These are phyloP conservation scores for Chalciporus piperatus DNA, from an alignment of 768 basidiomycete genomes.

Conservation along the genomic window DNA sequence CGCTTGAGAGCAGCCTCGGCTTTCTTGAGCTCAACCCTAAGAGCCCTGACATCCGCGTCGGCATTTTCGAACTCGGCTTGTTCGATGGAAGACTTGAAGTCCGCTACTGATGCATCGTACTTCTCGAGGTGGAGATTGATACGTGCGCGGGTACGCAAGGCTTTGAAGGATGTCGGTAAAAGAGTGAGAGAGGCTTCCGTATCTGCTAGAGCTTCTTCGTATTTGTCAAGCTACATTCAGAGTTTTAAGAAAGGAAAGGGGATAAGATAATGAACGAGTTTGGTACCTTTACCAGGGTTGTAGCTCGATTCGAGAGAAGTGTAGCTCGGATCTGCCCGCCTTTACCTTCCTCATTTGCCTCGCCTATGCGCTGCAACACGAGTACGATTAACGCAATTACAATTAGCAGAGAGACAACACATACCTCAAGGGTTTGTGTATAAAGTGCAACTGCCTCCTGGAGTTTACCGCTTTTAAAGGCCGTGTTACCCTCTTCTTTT, in stretches of 20 bases:
- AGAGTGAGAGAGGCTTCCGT: slow-evolving; percentile 66
- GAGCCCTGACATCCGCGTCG: slow-evolving; percentile 58
- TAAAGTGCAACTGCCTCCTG: slow-evolving; percentile 69
- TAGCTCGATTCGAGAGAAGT: slow-evolving; percentile 80
- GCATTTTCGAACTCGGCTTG: slow-evolving; percentile 63
- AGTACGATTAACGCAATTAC: neutral
- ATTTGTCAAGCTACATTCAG: slow-evolving; percentile 50
- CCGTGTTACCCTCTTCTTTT: slow-evolving; percentile 81
- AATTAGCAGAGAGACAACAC: slow-evolving; percentile 11
- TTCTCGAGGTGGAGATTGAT: slow-evolving; percentile 73
- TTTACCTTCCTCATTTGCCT: slow-evolving; percentile 64
- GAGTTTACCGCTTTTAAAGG: slow-evolving; percentile 63
- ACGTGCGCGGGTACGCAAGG: slow-evolving; percentile 81
- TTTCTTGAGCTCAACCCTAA: slow-evolving; percentile 69
- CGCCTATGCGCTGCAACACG: slow-evolving; percentile 57
- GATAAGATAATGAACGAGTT: neutral
- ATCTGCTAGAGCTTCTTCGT: slow-evolving; percentile 70
- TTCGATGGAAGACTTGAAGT: slow-evolving; percentile 80
- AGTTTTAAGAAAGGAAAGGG: slow-evolving; percentile 3
- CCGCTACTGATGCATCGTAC: slow-evolving; percentile 65
- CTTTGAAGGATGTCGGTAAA: slow-evolving; percentile 72
- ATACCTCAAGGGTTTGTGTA: slow-evolving; percentile 65
- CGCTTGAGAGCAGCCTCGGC: slow-evolving; percentile 80
- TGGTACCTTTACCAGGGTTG: slow-evolving; percentile 69
- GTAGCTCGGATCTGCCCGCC: slow-evolving; percentile 82